Conservation (phyloP, 345 rosid genomes). For the Physaria fendleri region DNA sequence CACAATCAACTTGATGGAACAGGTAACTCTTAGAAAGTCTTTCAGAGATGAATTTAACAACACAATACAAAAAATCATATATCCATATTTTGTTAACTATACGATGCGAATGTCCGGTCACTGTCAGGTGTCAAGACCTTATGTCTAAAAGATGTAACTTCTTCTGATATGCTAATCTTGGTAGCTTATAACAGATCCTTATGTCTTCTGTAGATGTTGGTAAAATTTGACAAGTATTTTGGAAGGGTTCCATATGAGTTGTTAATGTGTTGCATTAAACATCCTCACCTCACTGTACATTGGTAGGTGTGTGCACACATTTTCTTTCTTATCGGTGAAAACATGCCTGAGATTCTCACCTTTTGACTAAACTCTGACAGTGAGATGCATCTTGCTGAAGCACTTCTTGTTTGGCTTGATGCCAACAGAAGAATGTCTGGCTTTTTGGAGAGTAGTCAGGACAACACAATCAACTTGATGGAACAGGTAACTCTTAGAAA, state of each 20-base stretch:
- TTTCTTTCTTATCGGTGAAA: not conserved
- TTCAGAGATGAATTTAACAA: not conserved
- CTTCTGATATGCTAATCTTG: not conserved
- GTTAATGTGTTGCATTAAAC: slow-evolving; percentile 45
- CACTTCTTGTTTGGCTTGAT: slow-evolving; percentile 59
- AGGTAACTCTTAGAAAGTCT: slow-evolving; percentile 38
- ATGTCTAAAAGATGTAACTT: not conserved
- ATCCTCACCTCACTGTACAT: slow-evolving; percentile 52
- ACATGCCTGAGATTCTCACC: slow-evolving; percentile 30
- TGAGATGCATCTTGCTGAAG: slow-evolving; percentile 68
- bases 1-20: slow-evolving; percentile 39
- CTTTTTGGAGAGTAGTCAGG: slow-evolving; percentile 17
- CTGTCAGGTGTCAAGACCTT: not conserved
- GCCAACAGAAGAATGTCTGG: slow-evolving; percentile 29
- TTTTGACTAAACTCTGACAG: slow-evolving; percentile 40
- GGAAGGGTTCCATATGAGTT: slow-evolving; percentile 44
- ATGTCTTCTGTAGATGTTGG: slow-evolving; percentile 55
- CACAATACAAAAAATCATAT: too few species aligned
- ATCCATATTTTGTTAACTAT: not conserved
- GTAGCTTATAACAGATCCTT: slow-evolving; percentile 18
- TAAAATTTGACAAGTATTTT: slow-evolving; percentile 40
- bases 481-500: slow-evolving; percentile 43
- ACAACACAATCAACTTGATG: slow-evolving; percentile 37
- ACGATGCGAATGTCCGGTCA: not conserved
- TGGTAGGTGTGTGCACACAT: slow-evolving; percentile 38